Evolutionary conservation across 176 grass and related monocot genomes (phyloP).

Genomic region (Oropetium thomaeum): DNA sequence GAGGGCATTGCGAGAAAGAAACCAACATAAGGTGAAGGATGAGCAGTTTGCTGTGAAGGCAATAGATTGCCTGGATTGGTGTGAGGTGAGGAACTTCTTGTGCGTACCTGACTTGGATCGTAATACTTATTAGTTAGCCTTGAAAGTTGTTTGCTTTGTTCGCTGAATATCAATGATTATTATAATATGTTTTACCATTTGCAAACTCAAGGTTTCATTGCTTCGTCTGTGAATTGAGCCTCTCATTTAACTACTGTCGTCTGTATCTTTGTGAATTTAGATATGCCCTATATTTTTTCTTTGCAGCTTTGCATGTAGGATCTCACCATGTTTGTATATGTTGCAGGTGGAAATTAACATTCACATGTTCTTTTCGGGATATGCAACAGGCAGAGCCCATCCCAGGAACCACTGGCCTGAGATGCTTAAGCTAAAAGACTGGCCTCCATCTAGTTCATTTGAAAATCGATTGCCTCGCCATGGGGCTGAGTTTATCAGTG

Average conservation of each 20-base stretch:
- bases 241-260: background rate
- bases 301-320: background rate
- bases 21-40: conserved; percentile 25
- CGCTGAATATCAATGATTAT: background rate
- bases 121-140: background rate
- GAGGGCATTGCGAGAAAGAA: conserved; percentile 71
- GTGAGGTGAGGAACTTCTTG: conserved; percentile 50
- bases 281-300: background rate
- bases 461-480: conserved; percentile 75
- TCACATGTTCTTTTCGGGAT: conserved; percentile 51
- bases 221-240: background rate
- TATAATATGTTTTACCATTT: background rate
- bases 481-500: conserved; percentile 72
- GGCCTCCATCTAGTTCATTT: conserved; percentile 72
- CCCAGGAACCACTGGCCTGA: conserved; percentile 45
- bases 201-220: background rate
- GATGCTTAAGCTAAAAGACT: conserved; percentile 78
- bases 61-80: conserved; percentile 85
- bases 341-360: conserved; percentile 76
- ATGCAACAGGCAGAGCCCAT: conserved; percentile 44
- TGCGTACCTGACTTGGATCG: background rate
- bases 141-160: background rate
- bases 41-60: conserved; percentile 50
- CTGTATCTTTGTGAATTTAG: background rate
- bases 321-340: conserved; percentile 1